Evolutionary conservation across 257 asterid genomes (phyloP).

Genomic region (Thymus mandschuricus): DNA sequence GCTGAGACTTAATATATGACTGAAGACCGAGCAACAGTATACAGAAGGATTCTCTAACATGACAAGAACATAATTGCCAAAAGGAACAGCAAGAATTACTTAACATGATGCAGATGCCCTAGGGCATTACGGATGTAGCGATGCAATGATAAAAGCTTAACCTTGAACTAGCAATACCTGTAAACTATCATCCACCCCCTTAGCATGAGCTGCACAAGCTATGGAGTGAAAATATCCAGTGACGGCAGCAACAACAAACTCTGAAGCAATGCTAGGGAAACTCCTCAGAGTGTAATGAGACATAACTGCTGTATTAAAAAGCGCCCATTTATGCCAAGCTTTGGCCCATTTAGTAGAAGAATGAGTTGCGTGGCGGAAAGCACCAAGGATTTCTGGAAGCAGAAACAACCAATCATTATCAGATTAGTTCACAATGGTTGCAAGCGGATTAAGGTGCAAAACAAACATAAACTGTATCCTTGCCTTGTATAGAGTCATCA

Average conservation of each 20-base stretch:
- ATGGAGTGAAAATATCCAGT: conserved; percentile 98
- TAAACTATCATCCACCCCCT: conserved; percentile 98
- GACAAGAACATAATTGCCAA: conserved; percentile 4
- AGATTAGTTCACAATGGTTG: conserved; percentile 21
- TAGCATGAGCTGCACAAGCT: conserved; percentile 95
- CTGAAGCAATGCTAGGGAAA: conserved; percentile 64
- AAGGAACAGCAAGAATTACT: conserved; percentile 22
- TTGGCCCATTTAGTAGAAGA: conserved; percentile 89
- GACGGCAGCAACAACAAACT: conserved; percentile 94
- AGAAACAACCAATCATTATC: conserved; percentile 33
- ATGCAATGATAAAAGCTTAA: conserved; percentile 21
- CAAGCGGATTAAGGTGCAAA: conserved; percentile 16
- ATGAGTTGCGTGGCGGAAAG: conserved; percentile 85
- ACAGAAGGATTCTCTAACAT: conserved; percentile 26
- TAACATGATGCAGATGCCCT: conserved; percentile 11
- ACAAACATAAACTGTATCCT: conserved; percentile 13
- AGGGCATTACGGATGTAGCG: conserved; percentile 2
- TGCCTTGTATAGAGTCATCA: conserved; percentile 92
- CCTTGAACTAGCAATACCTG: conserved; percentile 55
- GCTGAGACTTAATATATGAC: not conserved
- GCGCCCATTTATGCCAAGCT: conserved; percentile 99
- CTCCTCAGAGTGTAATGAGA: conserved; percentile 90
- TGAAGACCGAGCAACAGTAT: conserved; percentile 18
- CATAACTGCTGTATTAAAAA: conserved; percentile 97
- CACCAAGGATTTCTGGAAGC: conserved; percentile 79